Percentiles rank a stretch among this genome's conserved stretches.
Conservation (phyloP, 2,329 filamentous ascomycete genomes). For the Arthroderma sp. region DNA sequence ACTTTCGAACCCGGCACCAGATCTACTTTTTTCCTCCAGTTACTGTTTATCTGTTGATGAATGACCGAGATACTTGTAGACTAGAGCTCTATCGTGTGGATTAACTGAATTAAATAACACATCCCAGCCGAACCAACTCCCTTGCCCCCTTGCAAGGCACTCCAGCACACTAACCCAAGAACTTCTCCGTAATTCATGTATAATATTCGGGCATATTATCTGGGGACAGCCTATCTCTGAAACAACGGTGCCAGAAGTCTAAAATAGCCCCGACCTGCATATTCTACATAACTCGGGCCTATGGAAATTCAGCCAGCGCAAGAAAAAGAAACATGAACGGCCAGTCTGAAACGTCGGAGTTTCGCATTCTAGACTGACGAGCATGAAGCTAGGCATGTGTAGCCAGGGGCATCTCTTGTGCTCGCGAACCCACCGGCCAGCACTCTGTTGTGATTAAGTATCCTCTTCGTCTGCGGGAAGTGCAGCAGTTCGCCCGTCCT, state of each 20-base stretch:
- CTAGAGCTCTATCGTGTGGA: not conserved
- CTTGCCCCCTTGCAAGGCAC: too few species aligned
- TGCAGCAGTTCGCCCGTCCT: not conserved
- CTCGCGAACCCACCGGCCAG: not conserved
- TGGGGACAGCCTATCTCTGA: slow-evolving; percentile 3
- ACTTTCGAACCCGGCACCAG: not conserved
- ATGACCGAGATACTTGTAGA: not conserved
- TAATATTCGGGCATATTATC: not conserved
- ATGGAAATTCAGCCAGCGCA: not conserved
- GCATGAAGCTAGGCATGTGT: not conserved
- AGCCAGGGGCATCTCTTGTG: not conserved
- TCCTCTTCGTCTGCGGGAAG: not conserved
- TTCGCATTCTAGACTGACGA: not conserved
- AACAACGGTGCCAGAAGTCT: slow-evolving; percentile 1
- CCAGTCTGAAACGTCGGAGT: slow-evolving; percentile 5
- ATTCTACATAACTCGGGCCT: not conserved
- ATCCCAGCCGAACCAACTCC: not conserved
- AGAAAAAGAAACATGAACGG: not conserved
- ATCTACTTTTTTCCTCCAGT: not conserved
- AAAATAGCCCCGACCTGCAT: not conserved
- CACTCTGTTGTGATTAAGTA: not conserved
- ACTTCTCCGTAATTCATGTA: too few species aligned
- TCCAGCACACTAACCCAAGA: too few species aligned
- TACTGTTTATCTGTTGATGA: not conserved
- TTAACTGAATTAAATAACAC: not conserved